Evolutionary conservation across 2,329 filamentous ascomycete species (phyloP).

Genomic region (Cladosporium halotolerans): DNA sequence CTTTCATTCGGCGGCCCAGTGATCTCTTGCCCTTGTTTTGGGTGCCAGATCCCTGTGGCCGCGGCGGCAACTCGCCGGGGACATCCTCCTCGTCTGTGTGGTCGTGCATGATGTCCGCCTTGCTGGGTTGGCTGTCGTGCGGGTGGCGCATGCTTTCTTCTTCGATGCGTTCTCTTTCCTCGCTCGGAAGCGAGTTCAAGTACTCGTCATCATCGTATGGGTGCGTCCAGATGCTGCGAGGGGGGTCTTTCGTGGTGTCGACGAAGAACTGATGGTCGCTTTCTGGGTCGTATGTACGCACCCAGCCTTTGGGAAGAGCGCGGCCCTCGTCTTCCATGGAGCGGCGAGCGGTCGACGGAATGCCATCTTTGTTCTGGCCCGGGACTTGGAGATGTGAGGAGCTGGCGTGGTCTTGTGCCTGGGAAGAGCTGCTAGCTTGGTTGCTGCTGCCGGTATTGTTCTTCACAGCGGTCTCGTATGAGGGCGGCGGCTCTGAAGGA

Average conservation of each 20-base stretch:
- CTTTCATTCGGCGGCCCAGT: constrained; percentile 53
- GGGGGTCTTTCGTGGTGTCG: constrained; percentile 49
- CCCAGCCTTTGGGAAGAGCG: constrained; percentile 51
- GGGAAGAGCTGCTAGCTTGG: constrained; percentile 7
- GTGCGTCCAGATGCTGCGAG: constrained; percentile 55
- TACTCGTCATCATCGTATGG: constrained; percentile 55
- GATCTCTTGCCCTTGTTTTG: constrained; percentile 25
- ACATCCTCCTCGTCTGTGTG: constrained; percentile 38
- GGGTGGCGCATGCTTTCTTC: constrained; percentile 31
- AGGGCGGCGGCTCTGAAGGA: constrained; percentile 7
- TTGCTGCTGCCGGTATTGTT: neutral
- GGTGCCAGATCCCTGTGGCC: constrained; percentile 10
- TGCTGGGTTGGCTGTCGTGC: constrained; percentile 25
- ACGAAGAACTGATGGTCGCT: constrained; percentile 58
- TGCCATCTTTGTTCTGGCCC: constrained; percentile 38
- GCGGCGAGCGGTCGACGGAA: constrained; percentile 47
- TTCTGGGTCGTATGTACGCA: constrained; percentile 50
- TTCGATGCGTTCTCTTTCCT: constrained; percentile 45
- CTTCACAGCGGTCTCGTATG: constrained; percentile 4
- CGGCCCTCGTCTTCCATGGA: constrained; percentile 57
- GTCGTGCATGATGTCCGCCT: constrained; percentile 39
- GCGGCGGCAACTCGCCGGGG: constrained; percentile 21
- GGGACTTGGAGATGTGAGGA: constrained; percentile 3
- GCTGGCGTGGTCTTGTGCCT: constrained; percentile 1
- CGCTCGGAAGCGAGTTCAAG: constrained; percentile 41